Evolutionary conservation across 1,139 yeast genomes (phyloP), one percentile per base, ranked within the genome.

Genomic region (Geotrichum fermentans): DNA sequence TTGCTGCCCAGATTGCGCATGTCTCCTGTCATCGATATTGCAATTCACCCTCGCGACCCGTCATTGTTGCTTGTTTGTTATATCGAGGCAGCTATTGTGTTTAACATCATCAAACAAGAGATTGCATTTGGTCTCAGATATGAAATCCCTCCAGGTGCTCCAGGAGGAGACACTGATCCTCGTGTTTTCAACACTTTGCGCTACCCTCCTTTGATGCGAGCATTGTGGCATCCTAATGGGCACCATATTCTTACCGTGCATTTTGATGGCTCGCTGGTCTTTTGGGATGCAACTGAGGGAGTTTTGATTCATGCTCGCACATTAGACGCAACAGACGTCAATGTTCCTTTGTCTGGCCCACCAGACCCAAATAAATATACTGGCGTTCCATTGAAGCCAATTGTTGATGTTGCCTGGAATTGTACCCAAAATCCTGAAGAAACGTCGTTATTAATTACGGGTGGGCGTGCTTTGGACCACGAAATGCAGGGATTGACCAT

Each of bases 221-320:
- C 96, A 0, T 72, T 80, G 37, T 92, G 87, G 78, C 97, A 90
- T 63, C 98, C 99, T 1, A 88, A 89, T 63, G 97, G 97, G 0
- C 74, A 88, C 41, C 95, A 90, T 63, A 70, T 88, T 4, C 74
- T 86, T 14, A 83, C 96, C 0, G 77, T 80, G 1, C 95, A 90
- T 62, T 79, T 71, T 17, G 97, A 90, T 59, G 92, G 90, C 45
- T 77, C 95, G 0, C 61, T 94, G 41, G 96, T 80, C 4, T 92
- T 92, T 60, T 94, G 97, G 97, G 98, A 92, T 65, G 82, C 87
- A 0, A 75, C 79, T 34, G 82, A 82, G 37, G 96, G 94, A 0
- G 78, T 78, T 13, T 67, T 82, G 41, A 70, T 92, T 6, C 82
- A 82, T 50, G 90, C 96, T 0, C 75, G 97, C 57, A 78, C 87